A percentile compares a stretch with the other conserved stretches of the same genome.
These are phyloP conservation scores for Kazachstania taianensis DNA, from an alignment of 805 yeast species.

Conservation along the genomic window DNA sequence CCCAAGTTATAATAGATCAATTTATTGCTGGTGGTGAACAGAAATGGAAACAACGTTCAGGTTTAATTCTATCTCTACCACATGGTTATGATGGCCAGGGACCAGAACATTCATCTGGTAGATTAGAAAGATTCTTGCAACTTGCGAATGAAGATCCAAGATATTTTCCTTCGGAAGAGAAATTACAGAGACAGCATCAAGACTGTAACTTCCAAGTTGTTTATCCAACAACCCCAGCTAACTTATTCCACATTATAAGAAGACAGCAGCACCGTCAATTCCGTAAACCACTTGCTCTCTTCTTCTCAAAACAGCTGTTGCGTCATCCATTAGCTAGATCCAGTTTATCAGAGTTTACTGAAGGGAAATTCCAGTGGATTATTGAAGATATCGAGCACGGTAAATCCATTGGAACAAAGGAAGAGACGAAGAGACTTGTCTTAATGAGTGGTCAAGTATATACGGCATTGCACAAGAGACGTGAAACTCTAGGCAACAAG, in stretches of 20 bases:
- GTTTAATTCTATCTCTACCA: conserved; percentile 88
- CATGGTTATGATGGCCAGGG: conserved; percentile 99
- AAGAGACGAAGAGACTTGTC: conserved; percentile 79
- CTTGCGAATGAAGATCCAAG: conserved; percentile 94
- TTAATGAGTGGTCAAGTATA: conserved; percentile 88
- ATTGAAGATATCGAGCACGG: conserved; percentile 88
- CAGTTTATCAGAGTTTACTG: conserved; percentile 70
- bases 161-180: conserved; percentile 79
- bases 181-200: conserved; percentile 94
- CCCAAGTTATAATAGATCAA: conserved; percentile 95
- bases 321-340: conserved; percentile 98
- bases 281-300: conserved; percentile 77
- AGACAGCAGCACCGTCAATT: conserved; percentile 99
- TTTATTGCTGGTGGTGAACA: conserved; percentile 94
- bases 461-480: conserved; percentile 83
- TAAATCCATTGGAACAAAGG: conserved; percentile 62
- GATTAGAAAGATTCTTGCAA: conserved; percentile 94
- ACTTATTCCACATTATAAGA: conserved; percentile 90
- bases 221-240: conserved; percentile 96
- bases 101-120: conserved; percentile 97
- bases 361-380: conserved; percentile 89
- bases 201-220: conserved; percentile 97
- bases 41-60: conserved; percentile 98
- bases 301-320: conserved; percentile 88
- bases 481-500: conserved; percentile 65